phyloP scores from a whole-genome alignment of 495 filamentous ascomycete genomes.

The Aspergillus conjunctus region DNA sequence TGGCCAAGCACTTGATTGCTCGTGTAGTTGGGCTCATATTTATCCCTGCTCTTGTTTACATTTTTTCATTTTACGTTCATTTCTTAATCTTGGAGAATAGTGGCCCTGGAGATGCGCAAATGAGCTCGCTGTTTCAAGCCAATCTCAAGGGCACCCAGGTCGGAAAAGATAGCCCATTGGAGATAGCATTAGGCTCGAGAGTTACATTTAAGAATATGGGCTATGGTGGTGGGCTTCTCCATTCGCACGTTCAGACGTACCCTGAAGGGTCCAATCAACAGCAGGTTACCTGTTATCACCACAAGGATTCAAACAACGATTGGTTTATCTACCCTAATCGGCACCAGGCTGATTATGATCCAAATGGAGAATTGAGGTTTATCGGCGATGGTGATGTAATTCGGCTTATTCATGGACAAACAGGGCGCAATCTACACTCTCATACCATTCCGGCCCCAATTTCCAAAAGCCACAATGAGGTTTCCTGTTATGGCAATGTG shows the following conservation, averaged over 20 bases:
- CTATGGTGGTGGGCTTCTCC: slow-evolving; percentile 95
- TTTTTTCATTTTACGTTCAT: slow-evolving; percentile 92
- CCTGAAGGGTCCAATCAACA: slow-evolving; percentile 94
- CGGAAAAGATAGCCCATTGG: slow-evolving; percentile 88
- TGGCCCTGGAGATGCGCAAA: slow-evolving; percentile 95
- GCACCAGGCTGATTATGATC: slow-evolving; percentile 67
- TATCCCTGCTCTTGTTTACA: slow-evolving; percentile 83
- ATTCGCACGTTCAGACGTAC: slow-evolving; percentile 95
- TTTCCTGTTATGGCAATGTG: slow-evolving; percentile 93
- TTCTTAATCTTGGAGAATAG: slow-evolving; percentile 92
- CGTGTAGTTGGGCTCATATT: slow-evolving; percentile 86
- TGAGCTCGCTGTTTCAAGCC: slow-evolving; percentile 98
- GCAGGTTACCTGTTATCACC: slow-evolving; percentile 98
- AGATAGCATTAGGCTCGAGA: slow-evolving; percentile 84
- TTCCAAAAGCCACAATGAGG: slow-evolving; percentile 86
- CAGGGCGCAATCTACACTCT: slow-evolving; percentile 94
- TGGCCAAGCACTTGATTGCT: slow-evolving; percentile 76
- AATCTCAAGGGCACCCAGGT: slow-evolving; percentile 93
- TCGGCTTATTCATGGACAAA: slow-evolving; percentile 92
- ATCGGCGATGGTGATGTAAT: slow-evolving; percentile 77
- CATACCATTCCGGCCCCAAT: slow-evolving; percentile 86
- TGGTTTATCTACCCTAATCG: slow-evolving; percentile 99
- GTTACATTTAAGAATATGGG: slow-evolving; percentile 99
- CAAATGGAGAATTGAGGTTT: slow-evolving; percentile 67
- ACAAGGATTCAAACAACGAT: slow-evolving; percentile 99